A percentile compares a stretch with the other conserved stretches of the same genome.
Evolutionary conservation across 179 eudicot species (phyloP).

Genomic region (Beta lomatogona): DNA sequence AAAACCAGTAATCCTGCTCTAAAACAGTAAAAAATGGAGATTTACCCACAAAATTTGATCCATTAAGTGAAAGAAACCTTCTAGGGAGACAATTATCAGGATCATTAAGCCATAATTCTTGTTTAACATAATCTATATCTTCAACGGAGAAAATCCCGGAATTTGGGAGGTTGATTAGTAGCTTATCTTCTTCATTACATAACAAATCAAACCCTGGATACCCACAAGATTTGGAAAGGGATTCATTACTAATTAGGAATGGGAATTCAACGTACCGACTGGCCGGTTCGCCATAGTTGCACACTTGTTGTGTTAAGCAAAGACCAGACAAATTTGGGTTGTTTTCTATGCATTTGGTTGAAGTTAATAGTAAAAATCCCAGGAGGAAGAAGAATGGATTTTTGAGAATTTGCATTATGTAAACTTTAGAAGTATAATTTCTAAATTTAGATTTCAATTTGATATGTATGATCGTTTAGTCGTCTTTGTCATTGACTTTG

Average conservation of each 20-base stretch:
- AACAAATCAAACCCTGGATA: constrained; percentile 32
- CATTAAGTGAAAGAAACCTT: constrained; percentile 17
- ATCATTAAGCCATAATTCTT: constrained; percentile 25
- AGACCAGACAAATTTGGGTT: not conserved
- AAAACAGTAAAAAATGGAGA: constrained; percentile 23
- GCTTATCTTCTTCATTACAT: constrained; percentile 14
- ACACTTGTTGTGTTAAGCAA: constrained; percentile 27
- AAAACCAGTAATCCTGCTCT: constrained; percentile 21
- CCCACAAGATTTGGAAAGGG: constrained; percentile 21
- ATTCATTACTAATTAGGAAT: constrained; percentile 15
- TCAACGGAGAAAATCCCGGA: constrained; percentile 24
- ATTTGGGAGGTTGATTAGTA: constrained; percentile 16
- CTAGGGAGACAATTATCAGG: constrained; percentile 28
- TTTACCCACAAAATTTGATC: not conserved
- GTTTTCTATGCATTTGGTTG: not conserved
- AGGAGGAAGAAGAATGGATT: not conserved
- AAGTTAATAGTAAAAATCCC: not conserved
- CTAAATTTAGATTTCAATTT: not conserved
- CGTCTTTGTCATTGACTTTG: constrained; percentile 2
- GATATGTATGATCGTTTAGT: not conserved
- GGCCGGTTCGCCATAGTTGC: constrained; percentile 17
- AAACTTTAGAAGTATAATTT: not conserved
- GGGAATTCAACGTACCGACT: constrained; percentile 22
- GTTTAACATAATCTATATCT: constrained; percentile 25
- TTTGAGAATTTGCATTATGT: not conserved